Evolutionary conservation across 2,329 filamentous ascomycete genomes (phyloP), one percentile per base, ranked within the genome.

Genomic region (Graphilbum fragrans): DNA sequence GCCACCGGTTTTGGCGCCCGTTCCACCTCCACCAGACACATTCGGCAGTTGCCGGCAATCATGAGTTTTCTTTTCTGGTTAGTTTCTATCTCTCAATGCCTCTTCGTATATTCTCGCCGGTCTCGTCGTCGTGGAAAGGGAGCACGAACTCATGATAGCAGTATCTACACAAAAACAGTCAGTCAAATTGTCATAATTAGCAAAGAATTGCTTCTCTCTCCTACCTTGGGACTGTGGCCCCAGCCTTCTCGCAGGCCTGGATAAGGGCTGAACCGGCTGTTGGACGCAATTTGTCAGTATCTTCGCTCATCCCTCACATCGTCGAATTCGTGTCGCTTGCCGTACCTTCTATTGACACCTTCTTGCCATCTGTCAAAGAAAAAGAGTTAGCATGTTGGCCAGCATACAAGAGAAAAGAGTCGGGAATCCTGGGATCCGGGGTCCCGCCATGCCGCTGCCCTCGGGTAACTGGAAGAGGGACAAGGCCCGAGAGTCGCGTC

Each of bases 21-120:
- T 69, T 96, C 92, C 52, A 98, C 92, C 71, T 98, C 92, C 58
- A 98, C 92, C 58, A 98, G 70, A 67, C 92, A 98, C 92, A 98
- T 98, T 70, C 92, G 87, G 65, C 92, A 98, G 68, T 96, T 98
- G 65, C 92, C 92, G 57, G 92, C 92, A 73, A 98, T 94, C 82
- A 94, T 87, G 53, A 98, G 76, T 69, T 98, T 96, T 62, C 85
- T 90, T 32, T 11, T 32, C 31, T 34, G 32, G 14, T 34, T 34
- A n/a, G 14, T 34, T 34, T 34, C 32, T 34, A 10, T 31, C 10
- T 31, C 27, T 31, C 16, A 9, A 10, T 34, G 32, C 17, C 7
- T 16, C 19, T 37, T 19, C 23, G 14, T 19, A 14, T 19, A 10
- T 11, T 31, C 7, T 39, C 18, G 38, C 29, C 18, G 5, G n/a